Conservation (phyloP, 31 red algal genomes). For the Pterothamnion heteromorphum region DNA sequence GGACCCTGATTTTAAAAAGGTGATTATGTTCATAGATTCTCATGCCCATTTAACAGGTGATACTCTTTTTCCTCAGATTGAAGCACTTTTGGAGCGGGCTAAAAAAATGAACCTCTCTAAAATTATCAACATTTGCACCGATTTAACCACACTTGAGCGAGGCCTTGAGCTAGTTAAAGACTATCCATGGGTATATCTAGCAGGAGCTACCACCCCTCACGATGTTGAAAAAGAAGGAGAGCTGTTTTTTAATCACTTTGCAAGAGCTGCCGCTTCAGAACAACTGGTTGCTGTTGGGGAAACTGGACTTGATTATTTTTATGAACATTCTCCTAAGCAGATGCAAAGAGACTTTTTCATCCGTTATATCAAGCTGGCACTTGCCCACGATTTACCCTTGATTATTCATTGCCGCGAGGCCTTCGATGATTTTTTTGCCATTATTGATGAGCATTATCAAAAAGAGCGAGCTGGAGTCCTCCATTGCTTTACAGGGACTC, state of each 20-base stretch:
- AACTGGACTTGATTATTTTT: slow-evolving; percentile 32
- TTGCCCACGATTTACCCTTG: neutral
- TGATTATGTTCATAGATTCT: slow-evolving; percentile 22
- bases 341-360: neutral
- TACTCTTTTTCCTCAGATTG: neutral
- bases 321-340: neutral
- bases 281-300: neutral
- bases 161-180: neutral
- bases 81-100: neutral
- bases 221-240: neutral
- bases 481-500: slow-evolving; percentile 27
- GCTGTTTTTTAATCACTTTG: neutral
- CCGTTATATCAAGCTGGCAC: neutral
- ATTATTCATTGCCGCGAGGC: slow-evolving; percentile 33
- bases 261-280: neutral
- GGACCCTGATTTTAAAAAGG: no score
- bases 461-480: neutral
- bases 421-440: neutral
- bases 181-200: neutral
- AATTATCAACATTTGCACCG: neutral
- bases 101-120: neutral
- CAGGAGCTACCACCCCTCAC: neutral
- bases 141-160: neutral
- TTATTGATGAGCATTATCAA: neutral
- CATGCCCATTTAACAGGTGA: slow-evolving; percentile 3